Evolutionary conservation across 805 yeast species (phyloP).

Genomic region (Pichia insulana): DNA sequence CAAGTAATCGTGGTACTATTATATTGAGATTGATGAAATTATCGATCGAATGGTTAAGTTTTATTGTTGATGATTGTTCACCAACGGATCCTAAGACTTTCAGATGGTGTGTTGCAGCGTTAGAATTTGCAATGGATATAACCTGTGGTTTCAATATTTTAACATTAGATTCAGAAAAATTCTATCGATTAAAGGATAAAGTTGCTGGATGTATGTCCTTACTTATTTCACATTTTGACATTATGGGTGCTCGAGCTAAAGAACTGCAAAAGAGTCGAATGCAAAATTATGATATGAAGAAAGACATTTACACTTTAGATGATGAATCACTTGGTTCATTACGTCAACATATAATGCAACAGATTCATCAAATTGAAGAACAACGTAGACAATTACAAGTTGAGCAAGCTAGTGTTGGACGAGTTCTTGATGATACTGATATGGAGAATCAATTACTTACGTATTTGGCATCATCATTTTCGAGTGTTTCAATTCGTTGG

Average conservation of each 20-base stretch:
- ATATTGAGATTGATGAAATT: conserved; percentile 65
- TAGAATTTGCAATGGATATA: conserved; percentile 93
- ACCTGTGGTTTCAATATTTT: conserved; percentile 84
- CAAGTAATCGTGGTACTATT: conserved; percentile 52
- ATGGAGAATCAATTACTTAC: conserved; percentile 82
- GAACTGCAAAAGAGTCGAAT: conserved; percentile 51
- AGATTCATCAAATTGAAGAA: conserved; percentile 56
- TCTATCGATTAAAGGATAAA: conserved; percentile 59
- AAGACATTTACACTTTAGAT: conserved; percentile 47
- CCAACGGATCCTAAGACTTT: conserved; percentile 89
- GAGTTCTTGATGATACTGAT: conserved; percentile 81
- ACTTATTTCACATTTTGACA: conserved; percentile 90
- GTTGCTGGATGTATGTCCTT: conserved; percentile 94
- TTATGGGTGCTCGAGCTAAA: conserved; percentile 93
- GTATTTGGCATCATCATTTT: conserved; percentile 78
- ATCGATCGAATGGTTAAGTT: conserved; percentile 85
- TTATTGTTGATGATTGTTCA: conserved; percentile 87
- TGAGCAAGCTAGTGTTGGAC: conserved; percentile 58
- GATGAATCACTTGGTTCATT: conserved; percentile 47
- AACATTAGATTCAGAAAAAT: conserved; percentile 70
- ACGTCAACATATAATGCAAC: conserved; percentile 59
- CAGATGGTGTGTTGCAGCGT: conserved; percentile 91
- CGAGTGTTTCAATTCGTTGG: conserved; percentile 92
- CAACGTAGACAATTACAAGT: conserved; percentile 35
- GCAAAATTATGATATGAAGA: conserved; percentile 46